phyloP scores from a whole-genome alignment of 129 eudicot genomes.

The Lonicera japonica region DNA sequence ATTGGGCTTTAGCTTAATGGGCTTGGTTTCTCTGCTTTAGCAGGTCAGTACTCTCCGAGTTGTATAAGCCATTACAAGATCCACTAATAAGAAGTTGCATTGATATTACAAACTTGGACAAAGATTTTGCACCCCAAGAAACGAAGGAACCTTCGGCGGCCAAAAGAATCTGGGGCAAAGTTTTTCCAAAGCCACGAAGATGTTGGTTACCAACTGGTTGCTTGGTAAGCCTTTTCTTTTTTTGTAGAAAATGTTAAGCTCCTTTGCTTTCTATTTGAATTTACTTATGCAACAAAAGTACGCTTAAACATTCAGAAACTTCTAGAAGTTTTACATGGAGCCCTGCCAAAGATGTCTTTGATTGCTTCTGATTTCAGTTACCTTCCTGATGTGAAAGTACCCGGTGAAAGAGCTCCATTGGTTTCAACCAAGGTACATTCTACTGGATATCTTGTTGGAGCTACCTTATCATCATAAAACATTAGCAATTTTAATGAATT shows the following conservation, averaged over 20 bases:
- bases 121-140: constrained; percentile 40
- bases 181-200: constrained; percentile 75
- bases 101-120: constrained; percentile 55
- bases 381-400: constrained; percentile 87
- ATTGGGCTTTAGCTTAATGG: not conserved
- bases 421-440: constrained; percentile 74
- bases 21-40: constrained; percentile 5
- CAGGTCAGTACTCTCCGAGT: constrained; percentile 63
- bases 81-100: constrained; percentile 60
- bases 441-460: constrained; percentile 6
- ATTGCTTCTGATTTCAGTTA: constrained; percentile 95
- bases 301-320: constrained; percentile 54
- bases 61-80: constrained; percentile 80
- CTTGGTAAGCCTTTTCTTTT: constrained; percentile 38
- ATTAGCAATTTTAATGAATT: no score
- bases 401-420: constrained; percentile 92
- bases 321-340: constrained; percentile 71
- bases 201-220: constrained; percentile 98
- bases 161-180: constrained; percentile 55
- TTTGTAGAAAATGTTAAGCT: not conserved
- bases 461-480: not conserved
- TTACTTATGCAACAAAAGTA: constrained; percentile 8
- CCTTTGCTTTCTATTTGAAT: not conserved
- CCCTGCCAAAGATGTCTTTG: constrained; percentile 93
- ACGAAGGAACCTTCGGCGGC: constrained; percentile 29